These are phyloP conservation scores for Neospermospora avenae DNA, from an alignment of 2,329 filamentous ascomycete species.

Conservation along the genomic window DNA sequence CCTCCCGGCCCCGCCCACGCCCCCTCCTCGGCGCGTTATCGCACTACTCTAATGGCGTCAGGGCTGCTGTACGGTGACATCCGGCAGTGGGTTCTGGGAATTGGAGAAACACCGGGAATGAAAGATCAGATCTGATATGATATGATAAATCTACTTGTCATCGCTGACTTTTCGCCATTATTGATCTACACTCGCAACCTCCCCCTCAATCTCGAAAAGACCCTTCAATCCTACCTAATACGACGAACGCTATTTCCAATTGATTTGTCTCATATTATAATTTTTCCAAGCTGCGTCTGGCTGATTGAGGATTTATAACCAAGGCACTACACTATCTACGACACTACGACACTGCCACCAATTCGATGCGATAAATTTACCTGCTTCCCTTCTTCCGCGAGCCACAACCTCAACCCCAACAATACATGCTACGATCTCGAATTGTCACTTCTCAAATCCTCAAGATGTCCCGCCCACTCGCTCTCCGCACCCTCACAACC, in stretches of 20 bases:
- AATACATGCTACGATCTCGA: conserved; percentile 21
- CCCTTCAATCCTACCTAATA: background rate
- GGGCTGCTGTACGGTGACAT: no score
- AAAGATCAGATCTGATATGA: background rate
- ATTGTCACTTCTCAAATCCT: conserved; percentile 6
- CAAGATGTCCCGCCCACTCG: conserved; percentile 30
- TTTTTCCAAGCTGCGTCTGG: background rate
- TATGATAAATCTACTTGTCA: background rate
- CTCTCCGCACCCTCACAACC: conserved; percentile 29
- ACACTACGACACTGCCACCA: no score
- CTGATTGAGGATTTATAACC: background rate
- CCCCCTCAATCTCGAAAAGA: background rate
- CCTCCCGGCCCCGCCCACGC: background rate
- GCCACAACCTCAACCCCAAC: background rate
- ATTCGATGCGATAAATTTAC: conserved; percentile 16
- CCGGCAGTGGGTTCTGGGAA: background rate
- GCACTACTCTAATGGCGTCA: background rate
- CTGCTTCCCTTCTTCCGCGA: background rate
- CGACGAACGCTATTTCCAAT: background rate
- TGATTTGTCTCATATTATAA: conserved; percentile 2
- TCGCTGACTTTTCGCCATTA: conserved; percentile 1
- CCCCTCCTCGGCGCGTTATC: background rate
- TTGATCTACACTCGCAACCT: background rate
- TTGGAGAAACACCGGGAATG: background rate
- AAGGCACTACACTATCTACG: no score